Evolutionary conservation across 192 early-diverging fungal species (phyloP).

Genomic region (Linnemannia zychae): DNA sequence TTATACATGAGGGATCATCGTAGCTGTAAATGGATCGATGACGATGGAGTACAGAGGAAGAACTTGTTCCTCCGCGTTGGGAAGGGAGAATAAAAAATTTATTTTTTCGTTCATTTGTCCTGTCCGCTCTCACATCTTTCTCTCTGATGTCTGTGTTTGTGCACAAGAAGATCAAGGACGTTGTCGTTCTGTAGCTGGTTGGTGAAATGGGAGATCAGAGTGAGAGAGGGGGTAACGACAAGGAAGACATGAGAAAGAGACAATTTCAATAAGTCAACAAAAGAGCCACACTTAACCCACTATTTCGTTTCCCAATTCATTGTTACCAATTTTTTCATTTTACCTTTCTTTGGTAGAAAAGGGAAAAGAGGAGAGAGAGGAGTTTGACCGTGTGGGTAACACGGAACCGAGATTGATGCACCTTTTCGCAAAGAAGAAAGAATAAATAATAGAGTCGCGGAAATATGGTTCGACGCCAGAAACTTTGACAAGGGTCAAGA

Average conservation of each 20-base stretch:
- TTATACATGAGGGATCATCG: not conserved
- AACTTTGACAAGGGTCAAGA: not conserved
- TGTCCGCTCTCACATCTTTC: not conserved
- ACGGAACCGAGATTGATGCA: not conserved
- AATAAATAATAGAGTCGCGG: not conserved
- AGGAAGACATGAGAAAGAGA: not conserved
- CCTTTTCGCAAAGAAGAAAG: not conserved
- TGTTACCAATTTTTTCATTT: not conserved
- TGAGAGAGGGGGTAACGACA: not conserved
- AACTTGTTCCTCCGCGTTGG: conserved; percentile 19
- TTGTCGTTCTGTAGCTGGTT: not conserved
- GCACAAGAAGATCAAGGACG: too few relatives aligned
- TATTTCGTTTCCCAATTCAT: not conserved
- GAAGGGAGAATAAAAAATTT: not conserved
- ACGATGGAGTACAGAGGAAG: conserved; percentile 15
- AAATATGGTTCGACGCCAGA: not conserved
- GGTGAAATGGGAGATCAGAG: not conserved
- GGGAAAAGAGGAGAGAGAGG: not conserved
- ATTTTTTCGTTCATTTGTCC: not conserved
- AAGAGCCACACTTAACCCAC: not conserved
- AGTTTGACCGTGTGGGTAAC: not conserved
- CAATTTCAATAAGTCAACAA: not conserved
- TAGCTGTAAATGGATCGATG: not conserved
- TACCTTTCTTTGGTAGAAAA: not conserved
- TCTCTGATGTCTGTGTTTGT: not conserved